Evolutionary conservation across 2,329 filamentous ascomycete species (phyloP), one percentile per base, ranked within the genome.

Genomic region (Westerdykella aurantiaca): DNA sequence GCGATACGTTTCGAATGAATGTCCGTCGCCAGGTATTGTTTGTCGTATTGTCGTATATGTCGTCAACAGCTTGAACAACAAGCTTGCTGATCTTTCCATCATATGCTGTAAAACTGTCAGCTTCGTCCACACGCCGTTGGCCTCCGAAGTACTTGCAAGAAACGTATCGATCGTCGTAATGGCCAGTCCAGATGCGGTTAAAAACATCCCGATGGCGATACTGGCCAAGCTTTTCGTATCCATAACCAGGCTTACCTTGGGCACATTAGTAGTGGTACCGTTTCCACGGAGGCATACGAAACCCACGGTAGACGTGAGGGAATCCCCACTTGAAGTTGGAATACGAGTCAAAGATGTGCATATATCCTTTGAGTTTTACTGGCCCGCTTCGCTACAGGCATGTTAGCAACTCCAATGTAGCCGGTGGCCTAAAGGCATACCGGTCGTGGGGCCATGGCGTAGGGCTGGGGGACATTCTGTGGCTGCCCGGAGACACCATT

Each of bases 151-250:
- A 29, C 25, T 12, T 29, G 11, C 25, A 48, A 7, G 58, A 62
- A 13, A 64, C 51, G 34, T 64, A 64, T 9, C 59, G 57, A 31
- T 64, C 61, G 25, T 61, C 60, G 29, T 58, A 57, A 33, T 62
- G 51, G 2, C 57, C 53, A 2, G 47, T 41, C 56, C 57, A 58
- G 38, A 56, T 46, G 25, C 58, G 51, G 12, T 58, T 53, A 21
- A 61, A 57, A 17, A 48, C 41, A 40, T 61, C 58, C 13, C 50
- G 39, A 41, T 61, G 57, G 11, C 57, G 53, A 41, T 59, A 37
- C 4, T 48, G 45, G 6, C 44, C 45, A 6, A 57, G 43, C 39
- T 60, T 60, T 31, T 59, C 50, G 31, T 61, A 61, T 2, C 51
- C 57, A 7, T 56, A 43, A 6, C 49, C 49, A 12, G 56, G 57